These are phyloP conservation scores for Drechslera avenae DNA, from an alignment of 2,329 filamentous ascomycete genomes.

Conservation along the genomic window DNA sequence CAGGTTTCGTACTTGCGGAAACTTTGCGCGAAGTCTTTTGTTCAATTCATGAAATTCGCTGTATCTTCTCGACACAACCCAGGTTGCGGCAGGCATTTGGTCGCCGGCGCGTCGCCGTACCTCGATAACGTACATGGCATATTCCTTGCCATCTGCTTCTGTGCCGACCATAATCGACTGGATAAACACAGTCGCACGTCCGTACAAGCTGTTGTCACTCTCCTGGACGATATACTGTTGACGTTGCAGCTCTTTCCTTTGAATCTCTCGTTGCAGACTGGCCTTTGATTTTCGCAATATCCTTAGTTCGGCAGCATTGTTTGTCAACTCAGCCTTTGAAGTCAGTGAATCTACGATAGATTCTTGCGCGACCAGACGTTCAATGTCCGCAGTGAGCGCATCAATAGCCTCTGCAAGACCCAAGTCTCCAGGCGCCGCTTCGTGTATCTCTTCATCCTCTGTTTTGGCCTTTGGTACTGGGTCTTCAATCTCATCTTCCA, in stretches of 20 bases:
- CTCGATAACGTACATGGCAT: slow-evolving; percentile 90
- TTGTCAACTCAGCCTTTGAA: slow-evolving; percentile 93
- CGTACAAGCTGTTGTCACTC: slow-evolving; percentile 95
- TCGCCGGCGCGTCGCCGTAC: slow-evolving; percentile 89
- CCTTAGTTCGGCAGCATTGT: slow-evolving; percentile 90
- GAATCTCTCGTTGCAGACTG: slow-evolving; percentile 88
- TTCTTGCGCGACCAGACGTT: slow-evolving; percentile 84
- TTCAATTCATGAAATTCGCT: slow-evolving; percentile 97
- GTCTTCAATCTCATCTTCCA: slow-evolving; percentile 85
- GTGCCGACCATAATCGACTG: slow-evolving; percentile 90
- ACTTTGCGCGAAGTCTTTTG: slow-evolving; percentile 81
- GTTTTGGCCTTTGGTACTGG: slow-evolving; percentile 64
- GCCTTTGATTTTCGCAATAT: slow-evolving; percentile 93
- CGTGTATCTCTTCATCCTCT: slow-evolving; percentile 82
- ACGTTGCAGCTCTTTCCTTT: slow-evolving; percentile 90
- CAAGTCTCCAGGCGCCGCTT: slow-evolving; percentile 92
- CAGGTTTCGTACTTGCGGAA: slow-evolving; percentile 83
- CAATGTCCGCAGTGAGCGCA: slow-evolving; percentile 85
- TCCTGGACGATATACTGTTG: slow-evolving; percentile 98
- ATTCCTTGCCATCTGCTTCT: slow-evolving; percentile 92
- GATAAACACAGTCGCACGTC: slow-evolving; percentile 85
- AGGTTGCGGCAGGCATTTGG: slow-evolving; percentile 94
- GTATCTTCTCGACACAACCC: slow-evolving; percentile 90
- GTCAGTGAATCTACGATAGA: slow-evolving; percentile 89
- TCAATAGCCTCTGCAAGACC: slow-evolving; percentile 92